Evolutionary conservation across 257 asterid genomes (phyloP), one percentile per base, ranked within the genome.

Genomic region (Petunia secreta): DNA sequence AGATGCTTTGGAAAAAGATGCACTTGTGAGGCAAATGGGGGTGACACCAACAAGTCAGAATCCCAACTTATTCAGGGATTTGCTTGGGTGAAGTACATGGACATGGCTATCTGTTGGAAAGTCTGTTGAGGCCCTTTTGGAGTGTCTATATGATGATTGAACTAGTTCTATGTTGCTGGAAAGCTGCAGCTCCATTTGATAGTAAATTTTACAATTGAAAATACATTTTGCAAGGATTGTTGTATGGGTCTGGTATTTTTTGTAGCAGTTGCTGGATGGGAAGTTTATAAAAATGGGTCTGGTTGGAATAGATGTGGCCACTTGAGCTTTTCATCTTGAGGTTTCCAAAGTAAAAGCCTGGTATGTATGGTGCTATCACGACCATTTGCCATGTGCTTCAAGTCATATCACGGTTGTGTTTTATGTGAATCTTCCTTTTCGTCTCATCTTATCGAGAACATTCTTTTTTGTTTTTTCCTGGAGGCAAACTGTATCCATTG

Each of bases 11-110:
- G 95, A 89, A 75, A 96, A 91, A 87, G 99, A 96, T 87, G 92
- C 98, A 40, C 92, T 87, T 11, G 99, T 91, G 38, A 91, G 99
- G 85, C 99, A 96, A 82, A 62, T 96, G 91, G 99, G 99, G 1
- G 96, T 92, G 85, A 89, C 91, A 15, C 98, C 98, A 62, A 83
- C 96, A 34, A 89, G 93, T 83, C 95, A 92, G 90, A 92, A 92
- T 85, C 98, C 99, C 78, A 94, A 86, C 87, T 88, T 96, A 83
- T 96, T 96, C 77, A 89, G 84, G 80, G 96, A 96, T 86, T 84
- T 96, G 86, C 95, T 94, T 66, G 92, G 98, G 85, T 94, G 83
- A 87, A 55, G 62, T 71, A 71, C 62, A 71, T 71, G 62, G n/a
- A 53, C 16, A 50, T 69, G 75, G 2, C 5, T 44, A 6, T 62